Evolutionary conservation across 1,139 yeast species (phyloP).

Genomic region (Lodderomyces orthopsilosis): DNA sequence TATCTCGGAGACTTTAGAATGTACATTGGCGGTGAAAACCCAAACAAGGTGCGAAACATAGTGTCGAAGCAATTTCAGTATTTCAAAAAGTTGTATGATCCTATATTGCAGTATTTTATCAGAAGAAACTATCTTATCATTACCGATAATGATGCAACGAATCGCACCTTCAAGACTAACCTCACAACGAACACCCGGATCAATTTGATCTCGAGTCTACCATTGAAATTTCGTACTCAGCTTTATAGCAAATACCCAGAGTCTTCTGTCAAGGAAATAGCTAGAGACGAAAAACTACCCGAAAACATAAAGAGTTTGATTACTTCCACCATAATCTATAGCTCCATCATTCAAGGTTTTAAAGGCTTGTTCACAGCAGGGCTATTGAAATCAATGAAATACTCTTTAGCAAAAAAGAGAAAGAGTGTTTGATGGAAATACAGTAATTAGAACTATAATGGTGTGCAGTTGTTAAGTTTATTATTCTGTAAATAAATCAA

Average conservation of each 20-base stretch:
- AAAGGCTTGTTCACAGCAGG: conserved; percentile 93
- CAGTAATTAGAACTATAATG: too few relatives aligned
- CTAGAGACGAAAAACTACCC: conserved; percentile 25
- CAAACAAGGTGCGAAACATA: conserved; percentile 80
- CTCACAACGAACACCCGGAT: conserved; percentile 21
- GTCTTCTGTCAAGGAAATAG: conserved; percentile 26
- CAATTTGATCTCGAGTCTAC: conserved; percentile 42
- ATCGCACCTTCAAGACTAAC: conserved; percentile 20
- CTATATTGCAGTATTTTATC: conserved; percentile 41
- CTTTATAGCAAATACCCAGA: conserved; percentile 41
- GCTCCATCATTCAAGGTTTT: conserved; percentile 71
- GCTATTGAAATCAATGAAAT: conserved; percentile 60
- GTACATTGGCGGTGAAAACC: conserved; percentile 87
- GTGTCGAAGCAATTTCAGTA: conserved; percentile 70
- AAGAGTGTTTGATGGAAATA: background rate
- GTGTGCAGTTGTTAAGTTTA: too few relatives aligned
- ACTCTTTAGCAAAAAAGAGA: conserved; percentile 70
- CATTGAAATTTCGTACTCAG: conserved; percentile 48
- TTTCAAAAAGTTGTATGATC: conserved; percentile 71
- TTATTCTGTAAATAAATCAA: background rate
- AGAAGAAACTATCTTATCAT: conserved; percentile 20
- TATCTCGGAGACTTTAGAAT: conserved; percentile 91
- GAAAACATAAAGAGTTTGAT: conserved; percentile 44
- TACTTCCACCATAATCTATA: conserved; percentile 58
- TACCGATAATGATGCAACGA: conserved; percentile 15